Evolutionary conservation across 352 stramenopile genomes (phyloP), one percentile per base, ranked within the genome.

Genomic region (Aphanomyces cochlioides): DNA sequence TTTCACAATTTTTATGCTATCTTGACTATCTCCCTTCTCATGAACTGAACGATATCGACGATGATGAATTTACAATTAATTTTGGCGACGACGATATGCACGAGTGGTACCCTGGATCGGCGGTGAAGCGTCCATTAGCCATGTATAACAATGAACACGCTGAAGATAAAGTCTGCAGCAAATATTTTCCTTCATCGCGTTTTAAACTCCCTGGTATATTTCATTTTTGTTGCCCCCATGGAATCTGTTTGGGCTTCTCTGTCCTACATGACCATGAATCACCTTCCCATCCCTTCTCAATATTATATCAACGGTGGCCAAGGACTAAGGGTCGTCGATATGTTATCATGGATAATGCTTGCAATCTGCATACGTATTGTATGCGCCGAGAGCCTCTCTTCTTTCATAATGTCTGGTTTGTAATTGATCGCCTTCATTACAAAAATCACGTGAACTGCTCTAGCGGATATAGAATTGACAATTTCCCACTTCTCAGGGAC

Each of bases 301-400:
- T 50, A 2, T n/a, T 50, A 12, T 50, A n/a, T n/a, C 43, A 50
- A n/a, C 43, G 43, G 43, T 50, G 1, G 43, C 43, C 10, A n/a
- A 50, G 17, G 17, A n/a, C 43, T 3, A 50, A n/a, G 10, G 10
- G 43, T n/a, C 10, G 10, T 12, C 43, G 43, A n/a, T 1, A n/a
- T n/a, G 43, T 50, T n/a, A 50, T 50, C 43, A 50, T 50, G 43
- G 43, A 50, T n/a, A 50, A 50, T n/a, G 10, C 10, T n/a, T 50
- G 2, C 43, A 50, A 50, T 2, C 43, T 50, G 43, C 43, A 50
- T 3, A 50, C 43, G 43, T 50, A 50, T 50, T 50, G 10, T 50
- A 12, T 50, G 10, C 43, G 43, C 17, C 2, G 43, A 12, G 17
- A 50, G 43, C 43, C 43, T n/a, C 17, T 12, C 10, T 12, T 50